A percentile compares a stretch with the other conserved stretches of the same genome.
These are phyloP conservation scores for Globisporangium mamillatum DNA, from an alignment of 352 stramenopile genomes.

Conservation along the genomic window DNA sequence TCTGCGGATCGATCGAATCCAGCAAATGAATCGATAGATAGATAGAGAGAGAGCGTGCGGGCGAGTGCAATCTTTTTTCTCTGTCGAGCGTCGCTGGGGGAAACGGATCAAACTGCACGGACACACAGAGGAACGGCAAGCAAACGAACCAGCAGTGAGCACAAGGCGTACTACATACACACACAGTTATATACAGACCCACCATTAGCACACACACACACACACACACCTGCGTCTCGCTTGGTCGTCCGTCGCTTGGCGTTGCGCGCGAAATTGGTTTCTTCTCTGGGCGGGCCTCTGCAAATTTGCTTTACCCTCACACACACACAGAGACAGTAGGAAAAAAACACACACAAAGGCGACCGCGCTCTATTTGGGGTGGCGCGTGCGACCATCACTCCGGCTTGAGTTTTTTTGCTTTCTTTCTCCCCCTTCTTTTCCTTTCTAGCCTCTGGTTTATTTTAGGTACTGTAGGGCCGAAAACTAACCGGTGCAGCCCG, in stretches of 20 bases:
- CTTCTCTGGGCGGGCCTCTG: background rate
- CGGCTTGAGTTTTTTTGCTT: background rate
- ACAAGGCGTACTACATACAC: background rate
- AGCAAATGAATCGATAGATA: background rate
- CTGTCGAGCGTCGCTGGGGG: background rate
- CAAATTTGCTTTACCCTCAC: background rate
- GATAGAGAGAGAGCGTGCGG: background rate
- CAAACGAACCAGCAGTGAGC: background rate
- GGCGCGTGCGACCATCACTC: background rate
- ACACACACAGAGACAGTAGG: background rate
- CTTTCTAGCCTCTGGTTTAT: slow-evolving; percentile 2
- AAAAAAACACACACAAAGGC: background rate
- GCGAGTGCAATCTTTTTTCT: slow-evolving; percentile 9
- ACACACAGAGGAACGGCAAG: background rate
- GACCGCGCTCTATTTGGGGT: background rate
- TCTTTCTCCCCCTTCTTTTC: background rate
- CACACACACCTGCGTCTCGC: slow-evolving; percentile 1
- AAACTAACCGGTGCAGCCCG: background rate
- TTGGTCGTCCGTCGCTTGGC: background rate
- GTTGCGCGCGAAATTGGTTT: slow-evolving; percentile 12
- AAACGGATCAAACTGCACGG: background rate
- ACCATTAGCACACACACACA: background rate
- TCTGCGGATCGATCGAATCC: background rate
- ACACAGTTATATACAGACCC: background rate
- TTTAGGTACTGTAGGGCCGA: background rate